Base-by-base conservation (phyloP, 176 grass and related monocot species). In the Elaeis guineensis region DNA sequence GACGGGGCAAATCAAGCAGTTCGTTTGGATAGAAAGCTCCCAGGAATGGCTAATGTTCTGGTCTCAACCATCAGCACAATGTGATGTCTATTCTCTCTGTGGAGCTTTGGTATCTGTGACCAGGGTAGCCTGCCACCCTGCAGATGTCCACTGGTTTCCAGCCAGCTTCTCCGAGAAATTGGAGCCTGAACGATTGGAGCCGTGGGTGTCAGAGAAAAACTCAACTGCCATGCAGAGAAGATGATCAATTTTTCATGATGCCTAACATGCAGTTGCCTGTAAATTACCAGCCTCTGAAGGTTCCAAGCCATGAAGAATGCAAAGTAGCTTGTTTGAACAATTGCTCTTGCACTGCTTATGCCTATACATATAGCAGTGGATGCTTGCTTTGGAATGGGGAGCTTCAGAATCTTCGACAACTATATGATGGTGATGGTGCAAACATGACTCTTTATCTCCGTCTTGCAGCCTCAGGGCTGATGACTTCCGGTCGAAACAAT, bases 341-440 rank as follows among this genome's bases (percentile, higher is more conserved):
- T 19, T 81, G 78, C 59, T 51, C 73, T 26, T 82, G 73, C 22
- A 63, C 62, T 23, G 90, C 86, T 23, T 95, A 4, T 16, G 73
- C 79, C 54, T 82, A 82, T 25, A 59, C 67, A 16, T 32, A 65
- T 18, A 17, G 25, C 18, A 0, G 7, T 0, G 32, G 21, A 17
- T 82, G 79, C 56, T 52, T 49, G 48, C 51, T 82, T 6, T 82
- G 79, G 73, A 25, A 25, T 17, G 58, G 55, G n/a, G 51, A 72
- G 17, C 63, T 82, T 0, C 21, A 18, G 28, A 65, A 63, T 55
- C 22, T 68, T 8, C 26, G 28, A 54, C 62, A 62, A 49, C 57
- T 66, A 22, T 4, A 25, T 26, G 4, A 69, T 25, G 70, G 39
- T 62, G 67, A 69, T 50, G 17, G 1, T 49, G 61, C 57, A 29